Evolutionary conservation across 2,329 filamentous ascomycete genomes (phyloP).

Genomic region (Fusarium tricinctum): DNA sequence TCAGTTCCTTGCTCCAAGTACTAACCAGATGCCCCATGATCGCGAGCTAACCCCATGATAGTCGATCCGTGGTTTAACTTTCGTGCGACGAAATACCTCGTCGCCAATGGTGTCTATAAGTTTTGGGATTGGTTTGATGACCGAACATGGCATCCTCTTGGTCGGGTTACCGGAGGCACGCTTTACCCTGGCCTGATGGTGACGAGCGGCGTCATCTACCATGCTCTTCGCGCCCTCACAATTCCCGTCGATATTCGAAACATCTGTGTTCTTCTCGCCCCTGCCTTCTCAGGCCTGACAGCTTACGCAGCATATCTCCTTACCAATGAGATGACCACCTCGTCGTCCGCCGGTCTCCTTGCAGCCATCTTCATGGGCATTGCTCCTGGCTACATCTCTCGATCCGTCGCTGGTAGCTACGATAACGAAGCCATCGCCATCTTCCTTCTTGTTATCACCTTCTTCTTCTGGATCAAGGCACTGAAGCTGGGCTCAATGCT

Average conservation of each 20-base stretch:
- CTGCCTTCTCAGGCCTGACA: conserved; percentile 93
- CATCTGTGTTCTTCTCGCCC: conserved; percentile 96
- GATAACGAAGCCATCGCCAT: conserved; percentile 99
- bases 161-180: conserved; percentile 98
- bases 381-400: conserved; percentile 95
- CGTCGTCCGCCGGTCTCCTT: conserved; percentile 92
- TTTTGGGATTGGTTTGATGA: conserved; percentile 99
- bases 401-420: conserved; percentile 97
- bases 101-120: conserved; percentile 96
- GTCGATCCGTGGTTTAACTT: conserved; percentile 99
- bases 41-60: conserved; percentile 59
- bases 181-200: conserved; percentile 99
- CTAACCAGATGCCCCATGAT: conserved; percentile 16
- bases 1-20: conserved; percentile 67
- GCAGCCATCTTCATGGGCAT: conserved; percentile 98
- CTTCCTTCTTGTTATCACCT: conserved; percentile 97
- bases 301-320: conserved; percentile 94
- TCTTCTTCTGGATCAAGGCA: conserved; percentile 99
- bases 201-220: conserved; percentile 97
- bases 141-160: conserved; percentile 98
- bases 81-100: conserved; percentile 96
- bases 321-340: conserved; percentile 97
- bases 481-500: conserved; percentile 96
- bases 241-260: conserved; percentile 98
- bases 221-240: conserved; percentile 87